These are phyloP conservation scores for Stenocarpella maydis DNA, from an alignment of 2,329 filamentous ascomycete species.

Conservation along the genomic window DNA sequence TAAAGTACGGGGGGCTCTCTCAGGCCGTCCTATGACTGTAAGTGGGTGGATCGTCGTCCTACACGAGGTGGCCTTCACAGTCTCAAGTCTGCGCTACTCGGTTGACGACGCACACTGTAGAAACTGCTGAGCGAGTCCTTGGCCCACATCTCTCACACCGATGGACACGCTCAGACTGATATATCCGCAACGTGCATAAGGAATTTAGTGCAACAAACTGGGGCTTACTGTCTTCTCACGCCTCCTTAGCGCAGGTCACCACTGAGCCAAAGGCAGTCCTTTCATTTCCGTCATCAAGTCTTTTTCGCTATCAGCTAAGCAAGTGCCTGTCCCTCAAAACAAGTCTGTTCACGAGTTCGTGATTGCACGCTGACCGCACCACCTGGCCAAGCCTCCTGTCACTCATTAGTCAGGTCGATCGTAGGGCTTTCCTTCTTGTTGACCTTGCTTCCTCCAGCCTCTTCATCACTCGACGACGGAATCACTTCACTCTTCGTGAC, in stretches of 20 bases:
- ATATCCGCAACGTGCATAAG: background rate
- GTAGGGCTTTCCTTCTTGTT: background rate
- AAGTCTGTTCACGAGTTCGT: background rate
- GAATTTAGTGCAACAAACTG: background rate
- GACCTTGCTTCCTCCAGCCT: background rate
- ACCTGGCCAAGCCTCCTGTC: background rate
- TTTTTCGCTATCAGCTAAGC: background rate
- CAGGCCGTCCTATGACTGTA: background rate
- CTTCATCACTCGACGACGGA: slow-evolving; percentile 6
- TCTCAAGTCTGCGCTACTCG: background rate
- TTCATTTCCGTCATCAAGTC: background rate
- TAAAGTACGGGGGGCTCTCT: too few relatives aligned
- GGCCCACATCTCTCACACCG: background rate
- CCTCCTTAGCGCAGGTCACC: background rate
- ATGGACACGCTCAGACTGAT: background rate
- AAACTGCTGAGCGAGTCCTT: background rate
- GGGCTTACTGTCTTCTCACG: background rate
- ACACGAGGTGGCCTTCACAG: background rate
- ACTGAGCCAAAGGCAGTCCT: background rate
- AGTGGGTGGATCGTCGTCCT: too few relatives aligned
- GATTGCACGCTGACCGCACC: background rate
- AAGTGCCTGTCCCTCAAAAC: background rate
- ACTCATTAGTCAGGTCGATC: slow-evolving; percentile 31
- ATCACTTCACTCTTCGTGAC: slow-evolving; percentile 3
- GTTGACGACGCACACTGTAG: background rate